Base-by-base conservation (phyloP, 208 protist species). In the Acanthamoeba castellanii region DNA sequence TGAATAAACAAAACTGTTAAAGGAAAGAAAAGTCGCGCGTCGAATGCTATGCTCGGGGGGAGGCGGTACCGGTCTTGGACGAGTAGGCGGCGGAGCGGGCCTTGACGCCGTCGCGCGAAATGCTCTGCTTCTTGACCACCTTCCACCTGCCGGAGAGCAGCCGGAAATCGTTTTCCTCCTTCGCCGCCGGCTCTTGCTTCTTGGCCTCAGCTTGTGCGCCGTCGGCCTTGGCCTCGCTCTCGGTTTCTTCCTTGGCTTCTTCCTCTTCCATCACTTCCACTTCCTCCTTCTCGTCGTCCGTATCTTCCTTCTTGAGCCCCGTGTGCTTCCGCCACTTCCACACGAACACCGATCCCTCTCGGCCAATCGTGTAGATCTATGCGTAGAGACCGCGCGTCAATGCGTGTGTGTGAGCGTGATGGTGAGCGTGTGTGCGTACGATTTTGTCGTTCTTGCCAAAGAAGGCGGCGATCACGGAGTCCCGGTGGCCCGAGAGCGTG, bases 401-500 rank as follows among this genome's bases (percentile, higher is more conserved):
- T 20, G 16, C 52, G 16, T 20, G 52, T 57, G 52, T 6, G 52
- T 9, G 18, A 9, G 52, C 11, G n/a, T 3, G 37, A 22, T 13
- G 37, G 20, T 47, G 18, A 52, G 52, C n/a, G 45, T 82, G 42
- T 32, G 59, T 20, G 68, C 78, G 20, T 94, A 95, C 78, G 66
- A 82, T 59, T 61, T 42, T 52, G 55, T 96, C 68, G 50, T 96
- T 88, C 30, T 57, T 76, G 59, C 55, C 91, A 84, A 98, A 97
- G 94, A 96, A 97, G 91, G 59, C 94, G 22, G 92, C 95, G 6
- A 96, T 47, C 32, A 98, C 95, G 9, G 59, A 16, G 55, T 97
- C 95, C 6, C 95, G 64, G 92, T 98, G 97, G n/a, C 97, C 97
- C 5, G 95, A 50, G 45, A 98, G 68, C 20, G 90, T 97, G 42